Percentiles rank a stretch among this genome's conserved stretches.
Evolutionary conservation across 441 rosid species (phyloP).

Genomic region (Viola pubescens): DNA sequence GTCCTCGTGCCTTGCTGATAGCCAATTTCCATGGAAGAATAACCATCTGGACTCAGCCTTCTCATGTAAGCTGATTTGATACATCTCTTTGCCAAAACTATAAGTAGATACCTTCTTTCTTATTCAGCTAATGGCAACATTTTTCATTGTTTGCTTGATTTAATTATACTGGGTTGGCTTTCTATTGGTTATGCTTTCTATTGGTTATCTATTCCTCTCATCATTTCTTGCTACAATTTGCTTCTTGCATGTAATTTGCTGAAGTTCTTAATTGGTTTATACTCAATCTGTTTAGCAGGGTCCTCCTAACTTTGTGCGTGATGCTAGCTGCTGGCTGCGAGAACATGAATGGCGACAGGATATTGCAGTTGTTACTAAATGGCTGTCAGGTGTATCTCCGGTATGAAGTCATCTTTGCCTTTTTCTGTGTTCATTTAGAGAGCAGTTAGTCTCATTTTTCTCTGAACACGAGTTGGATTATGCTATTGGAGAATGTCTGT

Average conservation of each 20-base stretch:
- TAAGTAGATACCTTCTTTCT: constrained; percentile 9
- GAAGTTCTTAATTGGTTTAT: constrained; percentile 11
- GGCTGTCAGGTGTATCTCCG: constrained; percentile 92
- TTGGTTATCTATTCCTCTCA: not conserved
- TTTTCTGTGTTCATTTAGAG: constrained; percentile 13
- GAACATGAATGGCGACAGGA: constrained; percentile 99
- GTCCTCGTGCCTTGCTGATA: constrained; percentile 86
- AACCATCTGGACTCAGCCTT: constrained; percentile 95
- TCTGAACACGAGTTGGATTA: not conserved
- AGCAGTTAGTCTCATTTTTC: not conserved
- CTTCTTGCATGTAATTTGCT: constrained; percentile 3
- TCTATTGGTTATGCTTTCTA: too few relatives aligned
- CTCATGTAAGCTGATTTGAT: constrained; percentile 50
- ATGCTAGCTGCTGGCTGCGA: constrained; percentile 92
- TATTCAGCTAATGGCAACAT: constrained; percentile 5
- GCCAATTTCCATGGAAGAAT: constrained; percentile 98
- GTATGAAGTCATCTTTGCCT: constrained; percentile 33
- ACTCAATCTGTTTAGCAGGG: constrained; percentile 44
- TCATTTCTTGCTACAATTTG: not conserved
- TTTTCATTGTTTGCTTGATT: constrained; percentile 4
- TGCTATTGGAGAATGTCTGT: too few relatives aligned
- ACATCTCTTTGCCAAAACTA: constrained; percentile 3
- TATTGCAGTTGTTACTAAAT: constrained; percentile 93
- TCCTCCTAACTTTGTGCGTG: constrained; percentile 71
- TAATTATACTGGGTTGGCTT: constrained; percentile 1